Percentiles rank a stretch among this genome's conserved stretches.
phyloP scores from a whole-genome alignment of 768 basidiomycete species.

The Suillus ampliporus region DNA sequence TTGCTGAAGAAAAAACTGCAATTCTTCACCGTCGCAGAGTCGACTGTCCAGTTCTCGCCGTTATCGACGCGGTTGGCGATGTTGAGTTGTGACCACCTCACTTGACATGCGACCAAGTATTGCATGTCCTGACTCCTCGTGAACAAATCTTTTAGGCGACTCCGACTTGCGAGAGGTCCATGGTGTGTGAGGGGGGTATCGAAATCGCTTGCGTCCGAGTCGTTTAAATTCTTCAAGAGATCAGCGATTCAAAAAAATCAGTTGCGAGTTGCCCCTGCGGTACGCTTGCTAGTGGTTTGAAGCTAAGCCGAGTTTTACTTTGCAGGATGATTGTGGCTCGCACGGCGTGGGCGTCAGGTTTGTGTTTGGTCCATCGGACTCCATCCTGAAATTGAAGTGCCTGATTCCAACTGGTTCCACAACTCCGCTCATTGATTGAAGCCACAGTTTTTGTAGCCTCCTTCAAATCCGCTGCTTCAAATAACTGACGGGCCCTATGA shows the following conservation, averaged over 20 bases:
- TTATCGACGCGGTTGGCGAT: neutral
- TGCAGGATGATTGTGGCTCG: neutral
- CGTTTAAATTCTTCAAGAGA: neutral
- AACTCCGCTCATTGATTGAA: constrained; percentile 1
- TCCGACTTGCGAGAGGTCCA: neutral
- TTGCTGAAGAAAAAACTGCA: neutral
- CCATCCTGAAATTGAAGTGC: neutral
- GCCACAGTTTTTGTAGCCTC: neutral
- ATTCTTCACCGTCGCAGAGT: neutral
- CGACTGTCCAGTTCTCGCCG: neutral
- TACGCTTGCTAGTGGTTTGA: neutral
- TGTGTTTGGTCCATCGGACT: neutral
- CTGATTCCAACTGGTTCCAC: neutral
- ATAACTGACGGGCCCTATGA: too few species aligned
- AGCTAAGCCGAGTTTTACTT: neutral
- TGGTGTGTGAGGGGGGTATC: neutral
- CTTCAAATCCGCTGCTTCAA: neutral
- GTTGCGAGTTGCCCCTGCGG: neutral
- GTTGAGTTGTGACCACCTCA: neutral
- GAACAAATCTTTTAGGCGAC: neutral
- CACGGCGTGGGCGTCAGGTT: neutral
- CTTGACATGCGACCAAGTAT: neutral
- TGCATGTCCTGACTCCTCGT: neutral
- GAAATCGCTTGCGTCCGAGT: neutral
- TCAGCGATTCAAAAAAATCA: neutral